phyloP scores from a whole-genome alignment of 495 filamentous ascomycete species.

The Penicillium chermesinum region DNA sequence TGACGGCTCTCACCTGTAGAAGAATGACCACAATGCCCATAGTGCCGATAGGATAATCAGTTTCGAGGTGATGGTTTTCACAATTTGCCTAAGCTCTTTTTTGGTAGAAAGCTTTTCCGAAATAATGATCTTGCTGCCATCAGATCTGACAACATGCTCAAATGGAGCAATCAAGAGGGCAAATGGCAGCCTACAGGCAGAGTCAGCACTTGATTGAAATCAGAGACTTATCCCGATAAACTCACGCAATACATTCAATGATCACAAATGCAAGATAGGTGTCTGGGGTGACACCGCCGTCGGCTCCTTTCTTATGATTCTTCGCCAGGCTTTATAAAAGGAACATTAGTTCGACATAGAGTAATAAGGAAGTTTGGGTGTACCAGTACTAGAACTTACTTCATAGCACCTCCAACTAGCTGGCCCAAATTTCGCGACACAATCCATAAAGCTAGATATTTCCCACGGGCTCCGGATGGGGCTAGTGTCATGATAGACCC shows the following conservation, averaged over 20 bases:
- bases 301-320: conserved; percentile 19
- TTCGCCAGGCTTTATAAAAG: conserved; percentile 18
- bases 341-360: background rate
- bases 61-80: conserved; percentile 25
- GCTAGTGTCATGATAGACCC: conserved; percentile 29
- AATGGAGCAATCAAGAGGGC: conserved; percentile 24
- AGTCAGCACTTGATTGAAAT: background rate
- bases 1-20: conserved; percentile 18
- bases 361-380: background rate
- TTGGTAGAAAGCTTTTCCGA: conserved; percentile 25
- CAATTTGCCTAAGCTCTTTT: conserved; percentile 22
- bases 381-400: conserved; percentile 11
- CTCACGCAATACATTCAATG: conserved; percentile 30
- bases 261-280: conserved; percentile 28
- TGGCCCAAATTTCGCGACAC: conserved; percentile 28
- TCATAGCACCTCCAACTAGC: conserved; percentile 29
- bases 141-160: conserved; percentile 24
- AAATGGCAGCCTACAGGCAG: conserved; percentile 24
- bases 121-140: conserved; percentile 24
- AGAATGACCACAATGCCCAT: conserved; percentile 31
- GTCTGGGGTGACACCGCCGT: conserved; percentile 23
- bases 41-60: conserved; percentile 23
- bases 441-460: conserved; percentile 30
- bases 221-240: background rate
- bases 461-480: conserved; percentile 27